Base-by-base conservation (phyloP, 768 basidiomycete genomes). In the Russula ochroleuca region DNA sequence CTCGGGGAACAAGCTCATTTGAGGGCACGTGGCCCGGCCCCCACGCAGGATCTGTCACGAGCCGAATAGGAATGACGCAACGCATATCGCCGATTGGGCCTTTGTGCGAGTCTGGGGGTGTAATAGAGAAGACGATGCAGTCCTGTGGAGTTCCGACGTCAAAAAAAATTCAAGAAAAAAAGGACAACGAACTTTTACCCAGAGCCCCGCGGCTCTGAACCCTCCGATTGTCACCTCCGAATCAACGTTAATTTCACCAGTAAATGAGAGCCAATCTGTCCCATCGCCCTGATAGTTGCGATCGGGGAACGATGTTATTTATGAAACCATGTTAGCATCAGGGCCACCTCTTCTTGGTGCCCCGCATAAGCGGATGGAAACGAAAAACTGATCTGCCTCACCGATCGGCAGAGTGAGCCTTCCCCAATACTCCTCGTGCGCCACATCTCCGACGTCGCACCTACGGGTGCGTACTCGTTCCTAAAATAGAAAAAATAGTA, bases 201-300 rank as follows among this genome's bases (percentile, higher is more conserved):
- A 79, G 37, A 91, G 76, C 10, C 86, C 88, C 23, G 82, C 81
- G 4, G 85, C 84, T 69, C 73, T 83, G 73, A 91, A 90, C 0
- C 85, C 86, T n/a, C 80, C 75, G 14, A 85, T 75, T 57, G 78
- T 81, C 57, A 85, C 73, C 9, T 74, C 70, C 4, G 78, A 72
- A 52, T 75, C 74, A 31, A 87, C 78, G n/a, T 67, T 72, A 21
- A 90, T 83, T 62, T 88, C 83, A 10, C 89, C 88, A 21, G 76
- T 78, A 68, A 84, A 90, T 1, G 83, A 78, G 13, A 80, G 77
- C 82, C 82, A 87, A 21, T 79, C 81, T n/a, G 80, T 72, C 1
- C 85, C 86, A 68, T 84, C 83, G n/a, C 79, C 84, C 86, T 88
- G 35, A 53, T 31, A 8, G 52, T 35, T 15, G 1, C n/a, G 38